Base-by-base conservation (phyloP, 768 basidiomycete species). In the Mrakia frigida region DNA sequence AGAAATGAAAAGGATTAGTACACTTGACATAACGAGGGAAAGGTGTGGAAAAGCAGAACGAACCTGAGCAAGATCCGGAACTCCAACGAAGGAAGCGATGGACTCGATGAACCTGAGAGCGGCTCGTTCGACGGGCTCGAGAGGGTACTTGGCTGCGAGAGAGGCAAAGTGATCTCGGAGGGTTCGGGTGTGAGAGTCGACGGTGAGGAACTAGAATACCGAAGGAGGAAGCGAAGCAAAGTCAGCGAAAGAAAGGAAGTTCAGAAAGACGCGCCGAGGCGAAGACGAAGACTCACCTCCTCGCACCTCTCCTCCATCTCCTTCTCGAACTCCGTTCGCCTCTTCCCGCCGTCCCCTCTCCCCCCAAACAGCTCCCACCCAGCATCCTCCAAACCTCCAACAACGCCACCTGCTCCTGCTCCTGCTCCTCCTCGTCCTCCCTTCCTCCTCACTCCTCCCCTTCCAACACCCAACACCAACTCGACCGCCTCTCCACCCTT, bases 301-400 rank as follows among this genome's bases (percentile, higher is more conserved):
- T 56, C n/a, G 43, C 73, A 65, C 43, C 73, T 59, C 65, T 74
- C 73, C 61, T 74, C 73, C 73, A 74, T 74, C 28, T 74, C 73
- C 63, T 74, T 74, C 43, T 74, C 73, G 43, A 74, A 74, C 73
- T 74, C 73, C 35, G 6, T 23, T 35, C 73, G 28, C 31, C 73
- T 39, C 63, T 74, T 74, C 31, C 63, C 61, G 2, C 46, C 33
- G 43, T 67, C 61, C 3, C 14, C 59, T 16, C 46, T 10, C 31
- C 31, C 46, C 11, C 73, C 73, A 35, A 74, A 74, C 21, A 74
- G n/a, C 4, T 39, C 52, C 73, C 73, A 74, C 13, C 56, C 73
- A 23, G 73, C 73, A 10, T 74, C 73, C 33, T 63, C 73, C 9
- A 74, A 5, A 14, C 46, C 46, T 50, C 46, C 46, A 2, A 50